Conservation (phyloP, 345 rosid species). For the Raphanus sativus region DNA sequence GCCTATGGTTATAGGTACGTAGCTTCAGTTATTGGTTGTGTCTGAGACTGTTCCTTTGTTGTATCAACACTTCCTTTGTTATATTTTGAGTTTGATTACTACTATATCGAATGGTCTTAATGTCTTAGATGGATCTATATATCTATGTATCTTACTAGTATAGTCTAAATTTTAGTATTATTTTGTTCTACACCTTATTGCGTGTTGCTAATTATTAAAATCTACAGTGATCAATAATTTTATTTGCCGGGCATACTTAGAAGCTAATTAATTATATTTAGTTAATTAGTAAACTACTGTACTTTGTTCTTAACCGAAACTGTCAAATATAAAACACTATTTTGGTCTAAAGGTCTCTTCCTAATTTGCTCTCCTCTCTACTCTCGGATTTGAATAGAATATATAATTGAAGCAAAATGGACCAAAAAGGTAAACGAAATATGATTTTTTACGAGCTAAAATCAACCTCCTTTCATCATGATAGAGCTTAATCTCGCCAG, state of each 20-base stretch:
- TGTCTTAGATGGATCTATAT: neutral
- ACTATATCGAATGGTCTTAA: constrained; percentile 10
- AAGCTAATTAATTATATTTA: neutral
- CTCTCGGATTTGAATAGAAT: neutral
- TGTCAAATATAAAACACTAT: neutral
- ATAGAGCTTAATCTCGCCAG: neutral
- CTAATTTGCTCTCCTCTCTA: neutral
- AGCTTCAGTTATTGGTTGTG: constrained; percentile 14
- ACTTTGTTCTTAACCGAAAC: neutral
- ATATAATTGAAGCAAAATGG: neutral
- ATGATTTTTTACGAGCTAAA: neutral
- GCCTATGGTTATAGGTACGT: constrained; percentile 15
- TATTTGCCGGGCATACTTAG: neutral
- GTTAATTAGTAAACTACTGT: neutral
- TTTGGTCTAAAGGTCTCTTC: neutral
- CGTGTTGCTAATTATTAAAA: neutral
- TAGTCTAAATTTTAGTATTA: neutral
- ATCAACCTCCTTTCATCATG: neutral
- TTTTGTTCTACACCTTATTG: neutral
- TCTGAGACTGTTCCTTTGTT: constrained; percentile 24
- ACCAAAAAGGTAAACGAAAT: neutral
- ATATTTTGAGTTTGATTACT: constrained; percentile 5
- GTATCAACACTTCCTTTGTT: constrained; percentile 21
- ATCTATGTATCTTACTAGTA: neutral
- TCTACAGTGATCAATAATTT: neutral